Conservation (phyloP, 805 yeast species). For the Wickerhamomyces hampshirensis region DNA sequence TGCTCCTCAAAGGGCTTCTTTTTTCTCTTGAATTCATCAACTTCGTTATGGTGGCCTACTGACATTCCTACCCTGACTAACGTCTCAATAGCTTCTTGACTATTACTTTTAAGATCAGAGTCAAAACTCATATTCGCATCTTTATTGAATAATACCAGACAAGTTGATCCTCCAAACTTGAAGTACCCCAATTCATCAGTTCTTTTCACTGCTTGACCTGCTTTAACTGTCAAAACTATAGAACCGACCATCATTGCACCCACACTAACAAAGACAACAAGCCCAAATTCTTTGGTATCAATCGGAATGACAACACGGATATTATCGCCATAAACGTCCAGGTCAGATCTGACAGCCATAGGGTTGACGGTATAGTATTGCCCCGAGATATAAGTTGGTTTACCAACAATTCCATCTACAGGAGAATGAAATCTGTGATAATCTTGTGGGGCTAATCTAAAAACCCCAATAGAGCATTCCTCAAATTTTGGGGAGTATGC, state of each 20-base stretch:
- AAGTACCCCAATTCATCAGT: conserved; percentile 91
- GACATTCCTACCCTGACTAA: conserved; percentile 88
- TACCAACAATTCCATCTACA: conserved; percentile 67
- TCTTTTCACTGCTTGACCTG: conserved; percentile 52
- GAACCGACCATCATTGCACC: conserved; percentile 99
- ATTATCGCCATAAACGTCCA: conserved; percentile 93
- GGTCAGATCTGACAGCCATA: conserved; percentile 84
- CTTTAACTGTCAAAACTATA: conserved; percentile 61
- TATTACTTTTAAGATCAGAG: conserved; percentile 65
- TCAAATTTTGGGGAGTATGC: conserved; percentile 39
- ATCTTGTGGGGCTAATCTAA: conserved; percentile 94
- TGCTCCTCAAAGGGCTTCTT: conserved; percentile 41
- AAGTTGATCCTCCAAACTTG: conserved; percentile 94
- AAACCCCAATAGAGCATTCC: conserved; percentile 58
- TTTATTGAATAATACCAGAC: conserved; percentile 57
- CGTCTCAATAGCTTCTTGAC: conserved; percentile 70
- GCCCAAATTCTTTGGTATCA: conserved; percentile 71
- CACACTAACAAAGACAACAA: conserved; percentile 70
- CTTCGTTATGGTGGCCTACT: conserved; percentile 65
- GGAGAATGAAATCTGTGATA: conserved; percentile 93
- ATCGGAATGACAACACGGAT: conserved; percentile 75
- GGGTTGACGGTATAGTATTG: conserved; percentile 96
- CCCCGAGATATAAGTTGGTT: conserved; percentile 70
- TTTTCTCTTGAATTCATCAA: conserved; percentile 44
- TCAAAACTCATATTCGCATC: conserved; percentile 53